Conservation (phyloP, 441 rosid genomes). For the Cnidoscolus chayamansa region DNA sequence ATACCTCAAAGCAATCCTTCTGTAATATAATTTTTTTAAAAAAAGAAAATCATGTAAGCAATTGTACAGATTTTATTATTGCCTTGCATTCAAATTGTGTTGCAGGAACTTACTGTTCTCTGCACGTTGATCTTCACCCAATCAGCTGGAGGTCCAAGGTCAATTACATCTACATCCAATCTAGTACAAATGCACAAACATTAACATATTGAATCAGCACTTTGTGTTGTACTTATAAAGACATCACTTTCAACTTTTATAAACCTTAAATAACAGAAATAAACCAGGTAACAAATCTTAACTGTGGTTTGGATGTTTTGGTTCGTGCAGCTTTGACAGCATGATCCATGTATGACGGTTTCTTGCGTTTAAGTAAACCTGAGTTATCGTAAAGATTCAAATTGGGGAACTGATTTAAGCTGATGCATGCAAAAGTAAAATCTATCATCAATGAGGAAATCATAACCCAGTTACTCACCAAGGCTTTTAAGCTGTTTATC, state of each 20-base stretch:
- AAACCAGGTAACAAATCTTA: constrained; percentile 19
- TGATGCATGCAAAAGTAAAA: not conserved
- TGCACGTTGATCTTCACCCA: constrained; percentile 88
- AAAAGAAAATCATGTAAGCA: not conserved
- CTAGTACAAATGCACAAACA: constrained; percentile 28
- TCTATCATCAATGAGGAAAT: constrained; percentile 1
- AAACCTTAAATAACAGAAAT: constrained; percentile 1
- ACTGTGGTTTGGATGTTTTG: constrained; percentile 44
- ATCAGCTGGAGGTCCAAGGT: constrained; percentile 69
- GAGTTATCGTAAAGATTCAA: constrained; percentile 19
- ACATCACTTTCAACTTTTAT: not conserved
- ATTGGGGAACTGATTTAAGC: not conserved
- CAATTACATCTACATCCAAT: constrained; percentile 47
- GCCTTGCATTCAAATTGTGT: not conserved
- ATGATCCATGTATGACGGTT: constrained; percentile 36
- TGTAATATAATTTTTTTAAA: constrained; percentile 25
- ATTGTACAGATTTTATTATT: not conserved
- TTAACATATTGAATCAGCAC: constrained; percentile 7
- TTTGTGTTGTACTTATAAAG: not conserved
- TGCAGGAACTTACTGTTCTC: constrained; percentile 43
- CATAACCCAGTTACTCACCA: constrained; percentile 36
- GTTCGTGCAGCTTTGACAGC: constrained; percentile 33
- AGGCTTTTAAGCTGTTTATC: constrained; percentile 62
- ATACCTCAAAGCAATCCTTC: constrained; percentile 72
- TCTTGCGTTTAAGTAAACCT: constrained; percentile 54